Evolutionary conservation across 1,284 basidiomycete genomes (phyloP).

Genomic region (Cryptococcus hybrid): DNA sequence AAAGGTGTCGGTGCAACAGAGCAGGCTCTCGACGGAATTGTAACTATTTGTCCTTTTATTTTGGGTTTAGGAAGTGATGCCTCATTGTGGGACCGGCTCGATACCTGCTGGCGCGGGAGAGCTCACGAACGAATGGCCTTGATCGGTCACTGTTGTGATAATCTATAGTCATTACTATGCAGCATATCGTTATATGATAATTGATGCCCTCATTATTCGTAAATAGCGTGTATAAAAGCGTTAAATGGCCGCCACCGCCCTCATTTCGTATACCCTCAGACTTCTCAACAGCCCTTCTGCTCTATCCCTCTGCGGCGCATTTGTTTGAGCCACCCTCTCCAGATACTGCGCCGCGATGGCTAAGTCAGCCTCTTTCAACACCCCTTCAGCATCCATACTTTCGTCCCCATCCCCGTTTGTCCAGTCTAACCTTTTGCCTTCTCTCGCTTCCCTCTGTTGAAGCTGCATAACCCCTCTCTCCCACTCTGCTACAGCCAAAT

Average conservation of each 20-base stretch:
- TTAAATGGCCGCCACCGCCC: slow-evolving; percentile 8
- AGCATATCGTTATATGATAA: no score
- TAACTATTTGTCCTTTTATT: no score
- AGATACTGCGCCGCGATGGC: slow-evolving; percentile 56
- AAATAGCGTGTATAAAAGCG: no score
- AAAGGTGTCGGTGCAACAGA: background rate
- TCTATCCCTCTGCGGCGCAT: slow-evolving; percentile 40
- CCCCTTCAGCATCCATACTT: slow-evolving; percentile 1
- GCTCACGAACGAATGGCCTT: no score
- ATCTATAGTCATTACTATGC: no score
- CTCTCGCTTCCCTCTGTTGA: background rate
- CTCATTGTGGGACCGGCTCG: no score
- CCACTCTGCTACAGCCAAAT: slow-evolving; percentile 74
- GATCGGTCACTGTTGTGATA: no score
- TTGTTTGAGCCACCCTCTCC: slow-evolving; percentile 65
- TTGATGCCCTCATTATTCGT: no score
- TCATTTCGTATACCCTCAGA: slow-evolving; percentile 35
- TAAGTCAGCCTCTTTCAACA: slow-evolving; percentile 29
- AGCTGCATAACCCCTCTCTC: slow-evolving; percentile 55
- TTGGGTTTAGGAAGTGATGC: no score
- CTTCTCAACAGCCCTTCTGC: slow-evolving; percentile 38
- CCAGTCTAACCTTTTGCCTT: background rate
- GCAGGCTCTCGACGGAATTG: no score
- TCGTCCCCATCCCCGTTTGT: background rate
- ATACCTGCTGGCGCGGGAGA: no score